A percentile compares a stretch with the other conserved stretches of the same genome.
Evolutionary conservation across 768 basidiomycete species (phyloP).

Genomic region (Lactarius deliciosus): DNA sequence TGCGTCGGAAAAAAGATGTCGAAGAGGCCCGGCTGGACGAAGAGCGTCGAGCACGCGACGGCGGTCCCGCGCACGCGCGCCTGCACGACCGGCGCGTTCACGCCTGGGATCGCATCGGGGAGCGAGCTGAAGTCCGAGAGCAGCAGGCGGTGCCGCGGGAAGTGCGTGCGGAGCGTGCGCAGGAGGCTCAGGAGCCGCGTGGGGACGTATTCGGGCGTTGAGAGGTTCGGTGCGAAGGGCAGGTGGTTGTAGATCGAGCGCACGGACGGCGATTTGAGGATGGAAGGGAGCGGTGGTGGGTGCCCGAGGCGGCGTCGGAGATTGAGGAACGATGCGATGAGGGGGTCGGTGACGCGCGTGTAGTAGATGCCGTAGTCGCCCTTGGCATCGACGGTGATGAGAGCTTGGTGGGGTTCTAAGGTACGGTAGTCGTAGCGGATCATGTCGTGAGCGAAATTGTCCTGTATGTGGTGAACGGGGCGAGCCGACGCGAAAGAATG

Average conservation of each 20-base stretch:
- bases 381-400: slow-evolving; percentile 72
- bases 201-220: slow-evolving; percentile 85
- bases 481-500: slow-evolving; percentile 5
- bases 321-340: slow-evolving; percentile 74
- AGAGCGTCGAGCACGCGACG: slow-evolving; percentile 85
- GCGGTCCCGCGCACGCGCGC: slow-evolving; percentile 83
- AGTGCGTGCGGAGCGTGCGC: slow-evolving; percentile 73
- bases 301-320: slow-evolving; percentile 61
- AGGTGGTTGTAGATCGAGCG: slow-evolving; percentile 66
- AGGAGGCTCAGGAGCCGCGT: slow-evolving; percentile 87
- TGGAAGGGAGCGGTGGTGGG: slow-evolving; percentile 53
- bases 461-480: slow-evolving; percentile 44
- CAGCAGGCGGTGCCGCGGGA: slow-evolving; percentile 92
- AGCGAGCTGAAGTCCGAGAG: slow-evolving; percentile 90
- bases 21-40: slow-evolving; percentile 94
- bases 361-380: slow-evolving; percentile 87
- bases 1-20: slow-evolving; percentile 99
- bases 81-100: slow-evolving; percentile 89
- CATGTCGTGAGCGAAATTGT: slow-evolving; percentile 96
- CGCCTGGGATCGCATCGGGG: slow-evolving; percentile 79
- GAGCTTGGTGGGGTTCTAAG: slow-evolving; percentile 77
- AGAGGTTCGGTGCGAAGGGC: slow-evolving; percentile 90
- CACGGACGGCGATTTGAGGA: slow-evolving; percentile 55
- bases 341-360: slow-evolving; percentile 79
- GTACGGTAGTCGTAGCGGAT: slow-evolving; percentile 85